These are phyloP conservation scores for Lecanicillium sp. DNA, from an alignment of 2,329 filamentous ascomycete genomes.

Conservation along the genomic window DNA sequence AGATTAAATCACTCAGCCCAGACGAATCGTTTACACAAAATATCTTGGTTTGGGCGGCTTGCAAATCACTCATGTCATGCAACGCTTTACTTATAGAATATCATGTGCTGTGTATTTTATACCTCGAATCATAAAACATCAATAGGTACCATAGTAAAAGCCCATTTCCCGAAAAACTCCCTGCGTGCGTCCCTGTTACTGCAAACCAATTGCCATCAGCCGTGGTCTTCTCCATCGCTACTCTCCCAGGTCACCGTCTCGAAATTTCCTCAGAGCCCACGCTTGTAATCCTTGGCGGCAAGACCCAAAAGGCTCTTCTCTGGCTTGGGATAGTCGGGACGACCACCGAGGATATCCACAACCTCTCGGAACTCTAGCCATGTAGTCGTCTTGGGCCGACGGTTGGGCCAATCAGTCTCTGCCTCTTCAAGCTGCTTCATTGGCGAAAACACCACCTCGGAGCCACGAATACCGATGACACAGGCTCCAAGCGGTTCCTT, in stretches of 20 bases:
- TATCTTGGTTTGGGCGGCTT: no score
- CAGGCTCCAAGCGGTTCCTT: conserved; percentile 64
- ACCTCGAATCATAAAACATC: no score
- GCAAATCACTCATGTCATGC: no score
- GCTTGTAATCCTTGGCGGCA: conserved; percentile 52
- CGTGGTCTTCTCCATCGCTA: no score
- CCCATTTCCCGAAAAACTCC: neutral
- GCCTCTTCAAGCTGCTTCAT: conserved; percentile 74
- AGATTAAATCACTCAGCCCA: no score
- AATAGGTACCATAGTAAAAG: no score
- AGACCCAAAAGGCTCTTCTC: conserved; percentile 42
- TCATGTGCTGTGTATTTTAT: no score
- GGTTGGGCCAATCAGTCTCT: conserved; percentile 89
- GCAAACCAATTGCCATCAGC: neutral
- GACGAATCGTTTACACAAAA: no score
- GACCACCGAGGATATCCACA: conserved; percentile 76
- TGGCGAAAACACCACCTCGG: conserved; percentile 76
- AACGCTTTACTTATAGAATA: no score
- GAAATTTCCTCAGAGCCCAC: conserved; percentile 28
- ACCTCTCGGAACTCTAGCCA: conserved; percentile 75
- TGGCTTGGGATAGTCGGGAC: conserved; percentile 45
- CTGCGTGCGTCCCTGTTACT: neutral
- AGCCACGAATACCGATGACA: conserved; percentile 90
- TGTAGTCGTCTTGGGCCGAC: conserved; percentile 74
- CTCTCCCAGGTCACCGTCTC: no score